Percentiles rank a stretch among this genome's conserved stretches.
These are phyloP conservation scores for Parsonsia alboflavescens DNA, from an alignment of 257 asterid genomes.

Conservation along the genomic window DNA sequence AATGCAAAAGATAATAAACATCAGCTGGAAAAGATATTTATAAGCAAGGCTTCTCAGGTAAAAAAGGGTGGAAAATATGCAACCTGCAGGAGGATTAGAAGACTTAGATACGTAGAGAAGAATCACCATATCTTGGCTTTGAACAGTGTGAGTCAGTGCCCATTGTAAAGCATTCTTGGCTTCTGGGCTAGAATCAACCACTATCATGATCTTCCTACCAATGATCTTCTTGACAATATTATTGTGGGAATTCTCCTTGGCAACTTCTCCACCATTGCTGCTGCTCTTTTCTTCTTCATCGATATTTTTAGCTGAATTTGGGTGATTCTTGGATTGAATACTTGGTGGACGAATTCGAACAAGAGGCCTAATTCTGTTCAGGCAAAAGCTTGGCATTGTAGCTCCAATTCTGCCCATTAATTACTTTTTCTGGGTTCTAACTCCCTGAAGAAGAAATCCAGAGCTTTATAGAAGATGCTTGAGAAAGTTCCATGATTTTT, in stretches of 20 bases:
- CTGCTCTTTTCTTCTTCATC: slow-evolving; percentile 17
- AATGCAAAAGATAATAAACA: not conserved
- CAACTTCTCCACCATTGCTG: slow-evolving; percentile 6
- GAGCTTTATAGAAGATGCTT: slow-evolving; percentile 27
- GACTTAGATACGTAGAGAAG: slow-evolving; percentile 55
- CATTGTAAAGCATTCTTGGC: slow-evolving; percentile 66
- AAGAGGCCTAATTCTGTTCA: slow-evolving; percentile 66
- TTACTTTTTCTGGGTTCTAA: not conserved
- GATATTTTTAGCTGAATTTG: not conserved
- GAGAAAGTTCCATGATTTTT: slow-evolving; percentile 20
- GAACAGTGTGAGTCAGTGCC: slow-evolving; percentile 73
- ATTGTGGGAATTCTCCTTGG: not conserved
- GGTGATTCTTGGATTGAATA: slow-evolving; percentile 20
- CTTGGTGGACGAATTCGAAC: slow-evolving; percentile 60
- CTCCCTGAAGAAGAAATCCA: not conserved
- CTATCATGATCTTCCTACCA: slow-evolving; percentile 74
- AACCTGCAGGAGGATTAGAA: slow-evolving; percentile 47
- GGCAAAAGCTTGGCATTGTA: slow-evolving; percentile 62
- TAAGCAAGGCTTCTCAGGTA: not conserved
- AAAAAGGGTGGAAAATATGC: not conserved
- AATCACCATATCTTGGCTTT: slow-evolving; percentile 50
- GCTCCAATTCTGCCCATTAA: slow-evolving; percentile 48
- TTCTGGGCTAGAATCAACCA: slow-evolving; percentile 59
- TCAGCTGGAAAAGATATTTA: not conserved
- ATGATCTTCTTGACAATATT: not conserved